Base-by-base conservation (phyloP, 176 grass and related monocot species). In the Coix lacrymajobi region DNA sequence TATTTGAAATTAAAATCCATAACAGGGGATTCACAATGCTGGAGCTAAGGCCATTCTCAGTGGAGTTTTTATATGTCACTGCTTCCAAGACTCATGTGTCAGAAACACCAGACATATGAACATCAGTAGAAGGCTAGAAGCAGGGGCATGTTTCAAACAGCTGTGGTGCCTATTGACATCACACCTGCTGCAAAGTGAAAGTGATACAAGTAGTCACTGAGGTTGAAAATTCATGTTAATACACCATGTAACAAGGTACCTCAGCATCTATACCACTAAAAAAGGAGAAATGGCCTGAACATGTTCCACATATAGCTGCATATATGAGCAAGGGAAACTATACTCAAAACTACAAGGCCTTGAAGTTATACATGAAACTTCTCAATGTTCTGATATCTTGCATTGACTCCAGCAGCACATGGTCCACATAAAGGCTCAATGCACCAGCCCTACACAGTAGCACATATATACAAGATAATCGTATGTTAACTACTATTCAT, bases 351-450 rank as follows among this genome's bases (percentile, higher is more conserved):
- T 79, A 98, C 62, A 98, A 70, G 41, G 92, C 68, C 85, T 98
- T 98, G 72, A 87, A 98, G 30, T 95, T 92, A 79, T 98, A 98
- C 89, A 98, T 95, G 61, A 87, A 93, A 76, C 82, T 69, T 69
- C 93, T 85, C 83, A 98, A 81, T 54, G 90, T 91, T 58, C 46
- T 91, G 68, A 95, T 88, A 78, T 95, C 89, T 85, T 91, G 52
- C 84, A 93, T 67, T 14, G 96, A 98, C 76, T 89, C 85, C 54
- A 71, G 40, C 40, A 98, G 13, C 20, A 88, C 70, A 87, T 85
- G 90, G 66, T 98, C 89, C 72, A 93, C 88, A 65, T 98, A 98
- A 20, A 98, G 68, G 67, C 91, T 93, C 66, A 88, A 78, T 11
- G 46, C 83, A 82, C 91, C 87, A 92, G 90, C 87, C 78, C 96